Percentiles rank a stretch among this genome's conserved stretches.
phyloP scores from a whole-genome alignment of 163 green algal genomes.

The Chlamydomonas reinhardtii region DNA sequence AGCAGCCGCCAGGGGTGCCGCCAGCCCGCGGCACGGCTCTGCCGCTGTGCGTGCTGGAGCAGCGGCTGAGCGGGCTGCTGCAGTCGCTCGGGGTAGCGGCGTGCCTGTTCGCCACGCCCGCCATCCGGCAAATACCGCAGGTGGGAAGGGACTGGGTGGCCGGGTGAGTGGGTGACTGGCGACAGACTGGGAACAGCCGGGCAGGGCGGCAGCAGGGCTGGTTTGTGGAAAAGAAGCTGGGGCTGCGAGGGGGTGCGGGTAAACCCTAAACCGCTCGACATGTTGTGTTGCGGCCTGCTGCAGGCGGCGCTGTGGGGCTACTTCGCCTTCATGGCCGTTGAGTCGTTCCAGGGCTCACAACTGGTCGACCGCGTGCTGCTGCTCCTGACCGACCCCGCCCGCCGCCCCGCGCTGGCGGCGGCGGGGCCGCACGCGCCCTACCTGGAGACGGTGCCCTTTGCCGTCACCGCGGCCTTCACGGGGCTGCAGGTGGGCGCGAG shows the following conservation, averaged over 20 bases:
- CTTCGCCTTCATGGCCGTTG: slow-evolving; percentile 88
- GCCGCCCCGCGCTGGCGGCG: slow-evolving; percentile 11
- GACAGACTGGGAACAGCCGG: too few species aligned
- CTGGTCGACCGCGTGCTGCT: slow-evolving; percentile 84
- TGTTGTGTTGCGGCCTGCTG: too few species aligned
- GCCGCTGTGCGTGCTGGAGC: slow-evolving; percentile 74
- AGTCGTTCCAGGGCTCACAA: slow-evolving; percentile 72
- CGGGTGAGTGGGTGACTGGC: background rate
- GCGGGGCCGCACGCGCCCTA: slow-evolving; percentile 56
- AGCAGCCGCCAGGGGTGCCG: background rate
- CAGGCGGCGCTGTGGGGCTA: slow-evolving; percentile 82
- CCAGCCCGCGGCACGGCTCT: background rate
- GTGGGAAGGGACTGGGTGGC: background rate
- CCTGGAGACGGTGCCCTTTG: slow-evolving; percentile 77
- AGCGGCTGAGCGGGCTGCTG: slow-evolving; percentile 80
- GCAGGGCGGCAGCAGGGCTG: too few species aligned
- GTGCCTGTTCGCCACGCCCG: slow-evolving; percentile 77
- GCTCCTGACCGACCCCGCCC: slow-evolving; percentile 77
- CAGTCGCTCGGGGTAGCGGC: slow-evolving; percentile 76
- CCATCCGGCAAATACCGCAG: slow-evolving; percentile 73
- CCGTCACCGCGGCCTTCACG: slow-evolving; percentile 47
- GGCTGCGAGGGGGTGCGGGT: too few species aligned
- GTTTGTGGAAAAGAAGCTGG: too few species aligned
- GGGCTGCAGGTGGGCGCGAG: slow-evolving; percentile 37
- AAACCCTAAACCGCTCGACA: too few species aligned